phyloP scores from a whole-genome alignment of 352 stramenopile genomes.

The Globisporangium paroecandrum region DNA sequence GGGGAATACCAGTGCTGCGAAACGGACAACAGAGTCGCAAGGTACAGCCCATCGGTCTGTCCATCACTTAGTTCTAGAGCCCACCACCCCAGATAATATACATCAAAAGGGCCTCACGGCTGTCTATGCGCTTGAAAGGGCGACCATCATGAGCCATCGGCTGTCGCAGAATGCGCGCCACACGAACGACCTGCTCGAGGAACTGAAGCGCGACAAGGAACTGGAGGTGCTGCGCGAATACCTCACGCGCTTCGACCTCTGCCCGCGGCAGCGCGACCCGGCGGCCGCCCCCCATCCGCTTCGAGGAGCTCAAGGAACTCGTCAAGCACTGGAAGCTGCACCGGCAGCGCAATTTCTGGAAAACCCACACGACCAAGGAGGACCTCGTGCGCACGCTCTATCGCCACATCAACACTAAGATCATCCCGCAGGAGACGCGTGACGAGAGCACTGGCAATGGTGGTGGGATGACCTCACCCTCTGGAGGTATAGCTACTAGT shows the following conservation, averaged over 20 bases:
- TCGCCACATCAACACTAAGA: conserved; percentile 85
- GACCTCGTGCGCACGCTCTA: conserved; percentile 84
- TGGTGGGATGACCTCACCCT: conserved; percentile 17
- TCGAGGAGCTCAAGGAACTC: conserved; percentile 90
- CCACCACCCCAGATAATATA: not conserved
- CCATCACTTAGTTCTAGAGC: not conserved
- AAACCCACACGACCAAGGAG: conserved; percentile 86
- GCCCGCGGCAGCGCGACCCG: conserved; percentile 68
- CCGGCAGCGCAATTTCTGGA: conserved; percentile 88
- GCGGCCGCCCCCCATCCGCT: conserved; percentile 72
- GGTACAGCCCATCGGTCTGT: not conserved
- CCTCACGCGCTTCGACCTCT: conserved; percentile 78
- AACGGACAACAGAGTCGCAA: conserved; percentile 2
- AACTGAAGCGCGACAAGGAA: conserved; percentile 86
- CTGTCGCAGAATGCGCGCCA: conserved; percentile 79
- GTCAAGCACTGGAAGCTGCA: conserved; percentile 90
- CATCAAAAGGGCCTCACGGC: not conserved
- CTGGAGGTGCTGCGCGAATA: conserved; percentile 83
- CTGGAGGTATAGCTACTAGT: not conserved
- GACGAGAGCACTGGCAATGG: conserved; percentile 33
- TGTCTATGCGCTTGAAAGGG: not conserved
- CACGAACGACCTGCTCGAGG: conserved; percentile 76
- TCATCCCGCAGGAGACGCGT: conserved; percentile 61
- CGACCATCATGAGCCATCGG: conserved; percentile 77
- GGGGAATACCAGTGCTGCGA: not conserved